These are phyloP conservation scores for Globisporangium radiosum DNA, from an alignment of 352 stramenopile species.

Conservation along the genomic window DNA sequence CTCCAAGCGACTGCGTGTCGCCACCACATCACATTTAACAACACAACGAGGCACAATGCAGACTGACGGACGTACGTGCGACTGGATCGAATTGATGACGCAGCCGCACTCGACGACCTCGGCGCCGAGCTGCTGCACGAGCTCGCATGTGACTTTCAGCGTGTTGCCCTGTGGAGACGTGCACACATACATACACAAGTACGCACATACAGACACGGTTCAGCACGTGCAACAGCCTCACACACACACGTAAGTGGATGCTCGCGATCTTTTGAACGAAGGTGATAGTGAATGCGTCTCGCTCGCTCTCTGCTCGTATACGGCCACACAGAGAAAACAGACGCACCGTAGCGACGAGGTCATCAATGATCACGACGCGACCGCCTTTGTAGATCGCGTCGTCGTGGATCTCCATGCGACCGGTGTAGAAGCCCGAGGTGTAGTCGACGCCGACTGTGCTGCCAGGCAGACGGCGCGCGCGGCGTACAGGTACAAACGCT, in stretches of 20 bases:
- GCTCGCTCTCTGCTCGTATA: too few species aligned
- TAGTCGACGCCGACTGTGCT: slow-evolving; percentile 80
- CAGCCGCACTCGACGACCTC: slow-evolving; percentile 77
- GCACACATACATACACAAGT: not conserved
- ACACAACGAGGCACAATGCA: not conserved
- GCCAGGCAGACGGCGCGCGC: slow-evolving; percentile 49
- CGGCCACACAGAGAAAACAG: not conserved
- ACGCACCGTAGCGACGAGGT: slow-evolving; percentile 68
- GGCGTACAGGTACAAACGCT: slow-evolving; percentile 69
- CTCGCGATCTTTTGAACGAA: too few species aligned
- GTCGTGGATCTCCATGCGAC: slow-evolving; percentile 76
- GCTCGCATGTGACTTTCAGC: slow-evolving; percentile 69
- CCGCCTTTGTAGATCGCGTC: slow-evolving; percentile 64
- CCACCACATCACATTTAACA: too few species aligned
- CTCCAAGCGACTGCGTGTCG: too few species aligned
- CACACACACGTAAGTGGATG: not conserved
- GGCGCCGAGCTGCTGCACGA: slow-evolving; percentile 61
- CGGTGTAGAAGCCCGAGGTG: slow-evolving; percentile 64
- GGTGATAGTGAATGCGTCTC: too few species aligned
- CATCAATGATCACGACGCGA: slow-evolving; percentile 75
- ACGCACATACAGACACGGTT: not conserved
- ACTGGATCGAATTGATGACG: slow-evolving; percentile 57
- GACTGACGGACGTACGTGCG: slow-evolving; percentile 22
- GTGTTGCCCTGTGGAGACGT: slow-evolving; percentile 49
- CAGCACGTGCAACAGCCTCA: too few species aligned